Base-by-base conservation (phyloP, 768 basidiomycete genomes). In the Glaciozyma antarctica region DNA sequence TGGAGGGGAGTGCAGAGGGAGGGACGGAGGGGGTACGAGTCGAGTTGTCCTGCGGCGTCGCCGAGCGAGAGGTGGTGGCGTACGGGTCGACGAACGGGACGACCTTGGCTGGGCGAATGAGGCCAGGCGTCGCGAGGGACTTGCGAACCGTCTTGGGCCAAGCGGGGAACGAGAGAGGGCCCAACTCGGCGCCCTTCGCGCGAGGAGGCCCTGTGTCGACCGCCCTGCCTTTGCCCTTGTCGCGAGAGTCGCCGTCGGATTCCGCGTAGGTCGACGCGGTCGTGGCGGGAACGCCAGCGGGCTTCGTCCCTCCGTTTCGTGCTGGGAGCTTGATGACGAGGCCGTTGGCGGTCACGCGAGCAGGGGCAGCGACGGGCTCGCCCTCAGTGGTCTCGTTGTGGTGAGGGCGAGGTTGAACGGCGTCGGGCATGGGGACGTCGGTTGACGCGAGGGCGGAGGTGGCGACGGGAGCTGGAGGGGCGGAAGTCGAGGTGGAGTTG, bases 141-240 rank as follows among this genome's bases (percentile, higher is more conserved):
- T 34, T 56, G 49, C 24, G 26, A 22, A n/a, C 13, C n/a, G 49
- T 24, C 49, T 24, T 26, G 6, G 49, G n/a, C 6, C 26, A 22
- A n/a, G 49, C 49, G 13, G 49, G 13, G 22, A 26, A 51, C 24
- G 10, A 4, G 49, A 15, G 13, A 5, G n/a, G n/a, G 5, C 49
- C 49, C 7, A 12, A 7, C 22, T 24, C 24, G n/a, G 1, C 24
- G 13, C 9, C 24, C 21, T n/a, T 24, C n/a, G 49, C 2, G 21
- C 24, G n/a, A n/a, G 49, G 26, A 24, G n/a, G n/a, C 5, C 16
- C 49, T n/a, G 13, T 4, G 21, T 51, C 49, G 49, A 26, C 4
- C 22, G 49, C 49, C n/a, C 49, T n/a, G n/a, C 55, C 65, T 43
- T 51, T 49, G 62, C 56, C 57, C 28, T 43, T 51, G 49, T 24